phyloP scores from a whole-genome alignment of 108 stramenopile genomes.

The Pseudonitzschia multiseries region DNA sequence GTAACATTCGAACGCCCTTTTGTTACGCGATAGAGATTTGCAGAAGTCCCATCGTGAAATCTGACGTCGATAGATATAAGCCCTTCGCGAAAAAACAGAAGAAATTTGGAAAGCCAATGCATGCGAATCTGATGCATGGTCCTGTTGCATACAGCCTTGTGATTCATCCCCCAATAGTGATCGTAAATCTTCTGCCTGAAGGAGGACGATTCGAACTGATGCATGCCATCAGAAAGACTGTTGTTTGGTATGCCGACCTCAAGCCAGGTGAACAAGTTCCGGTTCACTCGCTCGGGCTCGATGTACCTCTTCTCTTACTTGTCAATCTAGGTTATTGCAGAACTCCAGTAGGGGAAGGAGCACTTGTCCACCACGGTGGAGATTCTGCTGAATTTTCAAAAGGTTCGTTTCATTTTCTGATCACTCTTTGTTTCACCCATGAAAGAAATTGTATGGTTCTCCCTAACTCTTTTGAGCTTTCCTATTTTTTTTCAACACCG shows the following conservation, averaged over 20 bases:
- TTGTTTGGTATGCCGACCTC: constrained; percentile 87
- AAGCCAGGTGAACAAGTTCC: constrained; percentile 83
- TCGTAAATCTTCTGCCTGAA: constrained; percentile 91
- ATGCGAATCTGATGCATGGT: constrained; percentile 46
- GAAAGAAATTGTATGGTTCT: not conserved
- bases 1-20: constrained; percentile 53
- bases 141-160: constrained; percentile 85
- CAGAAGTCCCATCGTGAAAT: constrained; percentile 62
- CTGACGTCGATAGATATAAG: constrained; percentile 1
- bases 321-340: constrained; percentile 90
- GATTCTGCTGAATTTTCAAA: constrained; percentile 19
- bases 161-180: constrained; percentile 91
- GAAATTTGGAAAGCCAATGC: constrained; percentile 21
- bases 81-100: not conserved
- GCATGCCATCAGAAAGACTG: constrained; percentile 65
- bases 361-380: constrained; percentile 79
- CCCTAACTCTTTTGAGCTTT: not conserved
- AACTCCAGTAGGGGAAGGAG: constrained; percentile 87
- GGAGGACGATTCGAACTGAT: constrained; percentile 87
- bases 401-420: constrained; percentile 26
- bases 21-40: constrained; percentile 88
- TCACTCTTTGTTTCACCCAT: no score
- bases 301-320: constrained; percentile 84
- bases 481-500: not conserved
- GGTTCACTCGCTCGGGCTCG: constrained; percentile 85